These are phyloP conservation scores for Pleurotus pulmonarius DNA, from an alignment of 768 basidiomycete genomes.

Conservation along the genomic window DNA sequence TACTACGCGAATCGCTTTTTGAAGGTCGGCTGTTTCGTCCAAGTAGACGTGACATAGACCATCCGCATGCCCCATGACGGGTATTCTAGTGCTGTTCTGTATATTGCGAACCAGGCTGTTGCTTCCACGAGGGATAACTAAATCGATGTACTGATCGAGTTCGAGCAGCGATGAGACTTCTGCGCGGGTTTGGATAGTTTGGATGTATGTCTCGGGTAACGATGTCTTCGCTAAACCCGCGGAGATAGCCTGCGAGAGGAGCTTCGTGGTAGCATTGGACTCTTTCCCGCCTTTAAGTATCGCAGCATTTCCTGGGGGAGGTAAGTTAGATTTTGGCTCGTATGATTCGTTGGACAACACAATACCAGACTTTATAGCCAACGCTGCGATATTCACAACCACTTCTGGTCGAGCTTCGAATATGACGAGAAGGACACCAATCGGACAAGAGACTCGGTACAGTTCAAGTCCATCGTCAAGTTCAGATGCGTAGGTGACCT, in stretches of 20 bases:
- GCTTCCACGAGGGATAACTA: slow-evolving; percentile 95
- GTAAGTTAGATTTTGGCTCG: neutral
- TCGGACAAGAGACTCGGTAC: slow-evolving; percentile 92
- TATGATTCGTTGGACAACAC: slow-evolving; percentile 15
- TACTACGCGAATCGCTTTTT: slow-evolving; percentile 79
- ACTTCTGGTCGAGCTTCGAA: slow-evolving; percentile 98
- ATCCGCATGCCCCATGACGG: slow-evolving; percentile 99
- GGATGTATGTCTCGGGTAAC: slow-evolving; percentile 80
- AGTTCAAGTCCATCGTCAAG: slow-evolving; percentile 86
- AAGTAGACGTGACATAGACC: slow-evolving; percentile 90
- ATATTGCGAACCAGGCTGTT: slow-evolving; percentile 86
- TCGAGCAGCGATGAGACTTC: slow-evolving; percentile 86
- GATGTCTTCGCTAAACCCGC: slow-evolving; percentile 68
- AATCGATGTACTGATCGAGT: slow-evolving; percentile 90
- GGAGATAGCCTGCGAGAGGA: slow-evolving; percentile 80
- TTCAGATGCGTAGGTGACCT: slow-evolving; percentile 84
- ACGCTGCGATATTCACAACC: slow-evolving; percentile 92
- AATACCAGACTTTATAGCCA: slow-evolving; percentile 94
- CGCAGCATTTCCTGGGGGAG: slow-evolving; percentile 79
- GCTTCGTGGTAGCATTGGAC: slow-evolving; percentile 72
- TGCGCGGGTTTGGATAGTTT: slow-evolving; percentile 85
- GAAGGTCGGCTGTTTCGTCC: slow-evolving; percentile 73
- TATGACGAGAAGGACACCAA: slow-evolving; percentile 93
- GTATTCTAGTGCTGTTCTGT: slow-evolving; percentile 86
- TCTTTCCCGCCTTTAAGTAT: slow-evolving; percentile 98